Evolutionary conservation across 257 asterid genomes (phyloP).

Genomic region (Dorcoceras hygrometricum): DNA sequence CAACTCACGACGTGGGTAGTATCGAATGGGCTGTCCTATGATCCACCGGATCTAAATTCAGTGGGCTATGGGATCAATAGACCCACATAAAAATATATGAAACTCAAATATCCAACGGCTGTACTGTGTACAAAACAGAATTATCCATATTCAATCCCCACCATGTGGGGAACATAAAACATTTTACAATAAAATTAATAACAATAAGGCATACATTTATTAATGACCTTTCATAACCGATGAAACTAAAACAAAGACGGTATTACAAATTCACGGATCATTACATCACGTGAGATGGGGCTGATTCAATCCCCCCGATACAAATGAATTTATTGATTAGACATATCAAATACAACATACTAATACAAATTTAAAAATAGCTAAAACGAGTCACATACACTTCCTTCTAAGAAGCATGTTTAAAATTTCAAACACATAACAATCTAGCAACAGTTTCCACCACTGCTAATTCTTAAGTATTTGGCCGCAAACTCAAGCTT

Average conservation of each 20-base stretch:
- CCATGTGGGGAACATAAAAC: no score
- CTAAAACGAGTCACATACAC: background rate
- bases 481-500: slow-evolving; percentile 48
- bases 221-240: background rate
- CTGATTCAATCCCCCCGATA: background rate
- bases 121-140: no score
- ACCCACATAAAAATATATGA: no score
- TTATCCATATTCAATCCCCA: no score
- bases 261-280: background rate
- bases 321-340: background rate
- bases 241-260: background rate
- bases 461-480: background rate
- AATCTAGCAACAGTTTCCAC: background rate
- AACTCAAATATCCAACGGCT: no score
- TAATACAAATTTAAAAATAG: background rate
- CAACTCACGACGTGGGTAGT: no score
- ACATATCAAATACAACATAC: background rate
- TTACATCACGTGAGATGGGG: background rate
- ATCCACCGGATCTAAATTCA: no score
- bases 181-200: no score
- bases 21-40: no score
- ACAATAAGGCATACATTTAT: no score
- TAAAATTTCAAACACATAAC: background rate
- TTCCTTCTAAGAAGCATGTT: background rate
- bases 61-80: no score